These are phyloP conservation scores for Xylariaceae sp. DNA, from an alignment of 2,329 filamentous ascomycete species.

Conservation along the genomic window DNA sequence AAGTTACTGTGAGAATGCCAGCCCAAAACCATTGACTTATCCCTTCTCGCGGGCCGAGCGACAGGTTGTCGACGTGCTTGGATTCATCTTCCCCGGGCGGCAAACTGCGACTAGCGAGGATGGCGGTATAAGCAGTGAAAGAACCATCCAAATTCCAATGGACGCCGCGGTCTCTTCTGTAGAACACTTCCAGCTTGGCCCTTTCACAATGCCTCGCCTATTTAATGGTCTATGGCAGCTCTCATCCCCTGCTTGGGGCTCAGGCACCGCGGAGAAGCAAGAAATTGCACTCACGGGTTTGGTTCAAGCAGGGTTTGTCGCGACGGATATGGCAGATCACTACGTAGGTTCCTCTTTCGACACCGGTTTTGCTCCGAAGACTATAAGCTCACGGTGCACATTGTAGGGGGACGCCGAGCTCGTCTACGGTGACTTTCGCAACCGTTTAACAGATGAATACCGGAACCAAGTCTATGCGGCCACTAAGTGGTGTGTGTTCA, in stretches of 20 bases:
- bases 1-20: slow-evolving; percentile 20
- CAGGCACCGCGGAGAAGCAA: slow-evolving; percentile 24
- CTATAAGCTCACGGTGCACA: slow-evolving; percentile 2
- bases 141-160: too few species aligned
- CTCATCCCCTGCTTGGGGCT: slow-evolving; percentile 29
- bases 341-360: slow-evolving; percentile 24
- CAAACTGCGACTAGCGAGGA: background rate
- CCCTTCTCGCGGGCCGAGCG: slow-evolving; percentile 28
- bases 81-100: slow-evolving; percentile 23
- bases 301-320: slow-evolving; percentile 24
- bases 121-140: too few species aligned
- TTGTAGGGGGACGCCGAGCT: slow-evolving; percentile 33
- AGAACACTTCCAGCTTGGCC: slow-evolving; percentile 14
- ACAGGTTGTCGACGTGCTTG: slow-evolving; percentile 30
- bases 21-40: slow-evolving; percentile 15
- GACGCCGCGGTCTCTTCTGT: background rate
- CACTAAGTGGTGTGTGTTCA: slow-evolving; percentile 36
- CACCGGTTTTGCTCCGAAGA: too few species aligned
- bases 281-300: slow-evolving; percentile 25
- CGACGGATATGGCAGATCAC: slow-evolving; percentile 36
- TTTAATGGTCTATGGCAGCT: slow-evolving; percentile 31
- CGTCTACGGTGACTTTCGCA: slow-evolving; percentile 31
- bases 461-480: slow-evolving; percentile 27
- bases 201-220: slow-evolving; percentile 22
- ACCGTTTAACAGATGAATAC: slow-evolving; percentile 20